These are phyloP conservation scores for Colletotrichum orchidophilum DNA, from an alignment of 2,329 filamentous ascomycete species.

Conservation along the genomic window DNA sequence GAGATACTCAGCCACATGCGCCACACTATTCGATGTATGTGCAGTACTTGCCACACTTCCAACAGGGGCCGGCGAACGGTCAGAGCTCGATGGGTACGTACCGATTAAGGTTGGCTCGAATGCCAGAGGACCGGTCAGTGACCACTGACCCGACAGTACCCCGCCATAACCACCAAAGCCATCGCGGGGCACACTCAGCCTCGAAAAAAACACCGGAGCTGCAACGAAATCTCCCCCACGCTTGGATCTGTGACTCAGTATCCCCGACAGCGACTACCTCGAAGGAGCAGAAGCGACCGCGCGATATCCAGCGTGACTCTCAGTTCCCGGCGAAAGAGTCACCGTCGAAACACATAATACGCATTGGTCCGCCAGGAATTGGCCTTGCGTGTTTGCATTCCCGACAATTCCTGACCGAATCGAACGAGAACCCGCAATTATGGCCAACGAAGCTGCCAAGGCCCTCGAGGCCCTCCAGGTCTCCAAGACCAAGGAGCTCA, in stretches of 20 bases:
- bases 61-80: not conserved
- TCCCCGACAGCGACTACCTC: conserved; percentile 4
- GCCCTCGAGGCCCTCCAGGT: conserved; percentile 61
- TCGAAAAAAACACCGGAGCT: conserved; percentile 34
- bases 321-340: not conserved
- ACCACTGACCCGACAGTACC: conserved; percentile 29
- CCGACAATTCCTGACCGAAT: conserved; percentile 1
- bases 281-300: conserved; percentile 15
- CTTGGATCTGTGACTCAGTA: conserved; percentile 32
- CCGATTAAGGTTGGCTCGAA: not conserved
- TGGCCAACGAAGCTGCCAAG: conserved; percentile 57
- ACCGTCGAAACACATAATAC: not conserved
- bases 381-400: not conserved
- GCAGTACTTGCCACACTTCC: not conserved
- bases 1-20: not conserved
- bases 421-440: conserved; percentile 41
- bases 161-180: conserved; percentile 28
- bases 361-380: conserved; percentile 19
- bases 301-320: conserved; percentile 7
- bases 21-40: not conserved
- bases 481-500: conserved; percentile 70
- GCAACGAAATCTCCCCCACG: conserved; percentile 29
- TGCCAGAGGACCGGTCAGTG: conserved; percentile 7
- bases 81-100: not conserved
- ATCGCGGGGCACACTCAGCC: conserved; percentile 36